A percentile compares a stretch with the other conserved stretches of the same genome.
Conservation (phyloP, 148 eudicot genomes). For the Spergularia marina region DNA sequence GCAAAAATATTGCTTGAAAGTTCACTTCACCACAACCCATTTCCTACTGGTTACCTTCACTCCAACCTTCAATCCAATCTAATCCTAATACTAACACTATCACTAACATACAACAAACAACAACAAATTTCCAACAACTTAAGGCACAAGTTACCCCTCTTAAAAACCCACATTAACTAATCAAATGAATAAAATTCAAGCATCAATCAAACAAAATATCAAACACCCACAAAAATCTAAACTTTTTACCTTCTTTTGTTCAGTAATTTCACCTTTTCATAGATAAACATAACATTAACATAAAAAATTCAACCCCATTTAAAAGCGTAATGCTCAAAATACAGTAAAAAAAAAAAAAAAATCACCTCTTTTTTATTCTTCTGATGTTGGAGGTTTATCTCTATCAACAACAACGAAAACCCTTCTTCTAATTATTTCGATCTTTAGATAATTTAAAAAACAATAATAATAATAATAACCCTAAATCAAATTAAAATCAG, state of each 20-base stretch:
- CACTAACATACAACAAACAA: not conserved
- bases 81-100: not conserved
- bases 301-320: not conserved
- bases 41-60: not conserved
- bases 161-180: not conserved
- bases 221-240: not conserved
- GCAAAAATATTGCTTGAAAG: not conserved
- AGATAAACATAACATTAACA: not conserved
- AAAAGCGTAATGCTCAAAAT: not conserved
- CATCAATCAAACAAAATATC: not conserved
- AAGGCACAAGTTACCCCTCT: not conserved
- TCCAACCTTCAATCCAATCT: not conserved
- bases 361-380: conserved; percentile 5
- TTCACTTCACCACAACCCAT: not conserved
- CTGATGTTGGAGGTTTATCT: not conserved
- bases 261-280: no score
- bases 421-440: conserved; percentile 1
- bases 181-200: not conserved
- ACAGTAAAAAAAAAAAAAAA: not conserved
- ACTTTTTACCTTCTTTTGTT: no score
- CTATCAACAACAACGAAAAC: not conserved
- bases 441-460: not conserved
- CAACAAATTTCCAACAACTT: not conserved
- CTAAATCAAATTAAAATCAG: conserved; percentile 16
- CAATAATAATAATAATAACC: conserved; percentile 18